A percentile compares a stretch with the other conserved stretches of the same genome.
Evolutionary conservation across 164 flowering plant genomes (phyloP).

Genomic region (Liriodendron chinense): DNA sequence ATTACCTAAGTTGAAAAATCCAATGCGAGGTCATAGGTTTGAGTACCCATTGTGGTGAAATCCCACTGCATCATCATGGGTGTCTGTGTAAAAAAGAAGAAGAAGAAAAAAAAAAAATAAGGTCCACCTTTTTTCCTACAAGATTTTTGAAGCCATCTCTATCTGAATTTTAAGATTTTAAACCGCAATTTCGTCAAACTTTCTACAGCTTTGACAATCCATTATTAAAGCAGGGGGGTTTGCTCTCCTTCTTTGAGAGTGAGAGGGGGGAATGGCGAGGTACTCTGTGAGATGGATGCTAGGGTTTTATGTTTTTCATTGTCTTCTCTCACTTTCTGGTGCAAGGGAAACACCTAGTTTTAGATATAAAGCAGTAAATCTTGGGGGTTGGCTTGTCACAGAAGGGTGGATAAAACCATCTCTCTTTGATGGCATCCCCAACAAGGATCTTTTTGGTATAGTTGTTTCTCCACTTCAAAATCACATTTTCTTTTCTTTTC

Average conservation of each 20-base stretch:
- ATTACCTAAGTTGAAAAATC: too few species aligned
- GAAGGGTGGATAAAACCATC: slow-evolving; percentile 44
- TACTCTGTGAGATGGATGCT: not conserved
- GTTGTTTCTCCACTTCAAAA: not conserved
- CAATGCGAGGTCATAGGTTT: too few species aligned
- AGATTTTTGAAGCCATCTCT: not conserved
- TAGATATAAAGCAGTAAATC: slow-evolving; percentile 31
- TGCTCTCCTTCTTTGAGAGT: not conserved
- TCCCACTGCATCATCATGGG: too few species aligned
- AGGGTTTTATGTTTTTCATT: slow-evolving; percentile 5
- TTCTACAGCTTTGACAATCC: not conserved
- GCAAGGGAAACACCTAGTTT: slow-evolving; percentile 6
- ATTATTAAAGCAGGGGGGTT: not conserved
- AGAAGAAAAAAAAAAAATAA: too few species aligned
- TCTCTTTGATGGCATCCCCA: slow-evolving; percentile 35
- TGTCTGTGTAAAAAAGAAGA: too few species aligned
- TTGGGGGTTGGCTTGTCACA: slow-evolving; percentile 41
- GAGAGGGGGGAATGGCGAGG: not conserved
- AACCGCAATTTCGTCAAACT: not conserved
- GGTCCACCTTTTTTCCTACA: not conserved
- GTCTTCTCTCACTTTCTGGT: slow-evolving; percentile 3
- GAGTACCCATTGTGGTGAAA: too few species aligned
- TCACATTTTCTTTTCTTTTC: not conserved
- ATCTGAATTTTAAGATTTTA: not conserved
- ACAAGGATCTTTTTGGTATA: slow-evolving; percentile 40